Evolutionary conservation across 73 alveolate genomes (phyloP).

Genomic region (Tetrahymena thermophila): DNA sequence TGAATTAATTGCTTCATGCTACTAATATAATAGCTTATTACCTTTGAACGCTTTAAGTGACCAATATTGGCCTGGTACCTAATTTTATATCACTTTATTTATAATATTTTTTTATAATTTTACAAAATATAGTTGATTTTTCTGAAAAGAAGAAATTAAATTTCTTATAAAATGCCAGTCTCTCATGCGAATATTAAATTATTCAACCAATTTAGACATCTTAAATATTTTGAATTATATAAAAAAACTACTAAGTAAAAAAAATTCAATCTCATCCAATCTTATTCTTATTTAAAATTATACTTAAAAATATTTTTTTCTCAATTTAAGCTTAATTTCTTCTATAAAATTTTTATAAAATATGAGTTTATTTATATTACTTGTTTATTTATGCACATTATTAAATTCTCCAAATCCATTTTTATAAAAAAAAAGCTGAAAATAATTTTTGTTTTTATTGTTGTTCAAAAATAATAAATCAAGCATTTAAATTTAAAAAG

Average conservation of each 20-base stretch:
- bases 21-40: not conserved
- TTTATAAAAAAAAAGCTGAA: too few species aligned
- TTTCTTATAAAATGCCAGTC: not conserved
- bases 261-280: not conserved
- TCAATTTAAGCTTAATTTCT: too few species aligned
- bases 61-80: not conserved
- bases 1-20: not conserved
- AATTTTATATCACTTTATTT: not conserved
- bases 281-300: too few species aligned
- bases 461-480: too few species aligned
- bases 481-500: too few species aligned
- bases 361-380: too few species aligned
- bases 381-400: too few species aligned
- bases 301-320: too few species aligned
- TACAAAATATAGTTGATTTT: not conserved
- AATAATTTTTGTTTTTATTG: too few species aligned
- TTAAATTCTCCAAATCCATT: too few species aligned
- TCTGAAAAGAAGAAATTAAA: not conserved
- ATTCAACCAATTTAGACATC: not conserved
- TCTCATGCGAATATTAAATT: not conserved
- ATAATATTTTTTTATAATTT: not conserved
- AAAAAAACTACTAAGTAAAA: too few species aligned
- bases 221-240: not conserved
- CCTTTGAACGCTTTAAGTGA: not conserved
- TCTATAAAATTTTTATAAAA: too few species aligned